Evolutionary conservation across 306 rosid genomes (phyloP), one percentile per base, ranked within the genome.

Genomic region (Inga laurina): DNA sequence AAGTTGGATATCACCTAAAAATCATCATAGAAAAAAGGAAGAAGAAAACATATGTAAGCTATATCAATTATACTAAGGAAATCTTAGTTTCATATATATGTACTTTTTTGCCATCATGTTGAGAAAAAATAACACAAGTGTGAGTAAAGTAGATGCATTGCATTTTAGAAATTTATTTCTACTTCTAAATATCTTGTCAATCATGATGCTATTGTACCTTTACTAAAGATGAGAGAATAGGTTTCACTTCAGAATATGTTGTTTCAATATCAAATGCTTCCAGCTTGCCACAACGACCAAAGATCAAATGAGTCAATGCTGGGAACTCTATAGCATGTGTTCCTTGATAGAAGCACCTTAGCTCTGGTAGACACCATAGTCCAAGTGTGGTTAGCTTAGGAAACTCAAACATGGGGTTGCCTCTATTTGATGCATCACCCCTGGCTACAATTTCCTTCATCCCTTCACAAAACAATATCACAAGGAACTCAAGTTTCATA

Each of bases 1-100:
- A 82, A 56, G 10, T 68, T 76, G 77, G 48, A 21, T 3, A 82
- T 56, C 15, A 43, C 85, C 85, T 82, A 10, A 49, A 24, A 74
- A 56, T 8, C 9, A 24, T 15, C 4, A 3, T 61, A 2, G 59
- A 8, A 52, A 21, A 56, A n/a, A 21, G 12, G 59, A 52, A 52
- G 59, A 18, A 52, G 59, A 52, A 52, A 51, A 51, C 56, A 51
- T 15, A 45, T 45, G 9, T 48, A 48, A 48, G 54, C 7, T 3
- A 16, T 0, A 51, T 3, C 4, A 51, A 14, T 48, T 48, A 13
- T 0, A 13, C 12, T 12, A 56, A 2, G 6, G 6, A 21, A n/a
- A 59, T 59, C 13, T 59, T 22, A 3, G 30, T 0, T 22, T 2
- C 65, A 59, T 8, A 22, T 32, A n/a, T n/a, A 21, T 8, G 12